Conservation (phyloP, 495 filamentous ascomycete species). For the Penicillium malachiteum region DNA sequence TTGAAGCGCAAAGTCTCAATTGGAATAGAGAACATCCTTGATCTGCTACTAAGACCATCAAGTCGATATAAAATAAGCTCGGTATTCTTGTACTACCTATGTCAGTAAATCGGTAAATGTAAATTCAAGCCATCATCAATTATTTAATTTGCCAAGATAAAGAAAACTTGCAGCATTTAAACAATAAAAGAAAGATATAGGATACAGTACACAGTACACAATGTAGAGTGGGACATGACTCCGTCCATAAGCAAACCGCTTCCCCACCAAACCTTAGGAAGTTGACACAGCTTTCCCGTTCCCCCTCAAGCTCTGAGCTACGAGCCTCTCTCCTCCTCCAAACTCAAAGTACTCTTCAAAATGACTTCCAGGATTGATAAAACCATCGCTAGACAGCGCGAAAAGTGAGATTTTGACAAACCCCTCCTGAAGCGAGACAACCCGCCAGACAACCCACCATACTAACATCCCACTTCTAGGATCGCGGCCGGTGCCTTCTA, state of each 20-base stretch:
- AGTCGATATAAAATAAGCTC: no score
- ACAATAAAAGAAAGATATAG: no score
- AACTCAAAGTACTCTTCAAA: constrained; percentile 3
- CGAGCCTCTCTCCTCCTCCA: constrained; percentile 5
- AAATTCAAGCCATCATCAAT: no score
- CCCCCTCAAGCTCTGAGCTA: constrained; percentile 17
- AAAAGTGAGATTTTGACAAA: constrained; percentile 52
- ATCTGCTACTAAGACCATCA: no score
- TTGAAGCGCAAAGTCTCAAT: no score
- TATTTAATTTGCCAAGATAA: no score
- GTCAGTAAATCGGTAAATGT: no score
- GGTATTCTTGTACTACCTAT: no score
- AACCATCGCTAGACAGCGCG: constrained; percentile 67
- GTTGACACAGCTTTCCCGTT: constrained; percentile 22
- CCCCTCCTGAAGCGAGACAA: not conserved
- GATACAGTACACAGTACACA: no score
- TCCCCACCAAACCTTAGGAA: constrained; percentile 9
- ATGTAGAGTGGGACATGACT: no score
- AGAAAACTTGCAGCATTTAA: no score
- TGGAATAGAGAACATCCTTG: no score
- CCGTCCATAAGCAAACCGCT: not conserved
- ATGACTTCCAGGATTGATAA: constrained; percentile 71
- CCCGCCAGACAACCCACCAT: not conserved
- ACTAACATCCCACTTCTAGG: constrained; percentile 44
- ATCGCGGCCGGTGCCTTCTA: constrained; percentile 93